Conservation (phyloP, 2,329 filamentous ascomycete genomes). For the Fusarium haematococcum region DNA sequence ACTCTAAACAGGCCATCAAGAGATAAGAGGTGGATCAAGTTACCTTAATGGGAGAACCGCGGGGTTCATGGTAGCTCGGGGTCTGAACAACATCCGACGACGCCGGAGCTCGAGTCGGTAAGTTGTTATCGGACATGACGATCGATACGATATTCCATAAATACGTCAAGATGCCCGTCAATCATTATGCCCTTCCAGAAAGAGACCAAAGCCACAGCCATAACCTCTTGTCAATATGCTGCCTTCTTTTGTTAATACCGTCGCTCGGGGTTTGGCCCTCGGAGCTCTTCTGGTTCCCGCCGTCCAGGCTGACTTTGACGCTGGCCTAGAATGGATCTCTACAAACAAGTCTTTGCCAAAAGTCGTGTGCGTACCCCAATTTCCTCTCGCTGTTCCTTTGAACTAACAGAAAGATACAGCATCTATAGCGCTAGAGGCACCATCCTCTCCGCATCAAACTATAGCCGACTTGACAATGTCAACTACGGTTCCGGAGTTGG, state of each 20-base stretch:
- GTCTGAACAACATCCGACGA: neutral
- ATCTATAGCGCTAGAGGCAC: slow-evolving; percentile 44
- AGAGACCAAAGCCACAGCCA: neutral
- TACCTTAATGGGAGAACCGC: neutral
- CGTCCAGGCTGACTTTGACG: slow-evolving; percentile 9
- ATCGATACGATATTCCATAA: neutral
- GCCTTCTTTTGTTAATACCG: neutral
- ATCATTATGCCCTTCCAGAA: neutral
- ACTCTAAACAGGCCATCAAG: neutral
- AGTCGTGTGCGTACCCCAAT: slow-evolving; percentile 35
- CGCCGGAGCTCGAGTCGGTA: neutral
- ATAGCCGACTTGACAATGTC: slow-evolving; percentile 49
- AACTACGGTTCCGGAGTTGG: slow-evolving; percentile 45
- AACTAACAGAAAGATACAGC: neutral
- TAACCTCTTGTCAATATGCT: neutral
- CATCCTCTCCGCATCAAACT: slow-evolving; percentile 50
- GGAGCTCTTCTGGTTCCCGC: slow-evolving; percentile 1
- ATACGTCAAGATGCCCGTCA: neutral
- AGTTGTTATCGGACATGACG: neutral
- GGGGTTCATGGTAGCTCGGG: neutral
- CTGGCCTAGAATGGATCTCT: slow-evolving; percentile 41
- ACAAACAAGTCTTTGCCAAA: slow-evolving; percentile 44
- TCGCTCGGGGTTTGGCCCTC: neutral
- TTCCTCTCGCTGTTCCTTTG: neutral
- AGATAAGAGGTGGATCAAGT: neutral